Evolutionary conservation across 148 eudicot species (phyloP).

Genomic region (Fallopia convolvulus): DNA sequence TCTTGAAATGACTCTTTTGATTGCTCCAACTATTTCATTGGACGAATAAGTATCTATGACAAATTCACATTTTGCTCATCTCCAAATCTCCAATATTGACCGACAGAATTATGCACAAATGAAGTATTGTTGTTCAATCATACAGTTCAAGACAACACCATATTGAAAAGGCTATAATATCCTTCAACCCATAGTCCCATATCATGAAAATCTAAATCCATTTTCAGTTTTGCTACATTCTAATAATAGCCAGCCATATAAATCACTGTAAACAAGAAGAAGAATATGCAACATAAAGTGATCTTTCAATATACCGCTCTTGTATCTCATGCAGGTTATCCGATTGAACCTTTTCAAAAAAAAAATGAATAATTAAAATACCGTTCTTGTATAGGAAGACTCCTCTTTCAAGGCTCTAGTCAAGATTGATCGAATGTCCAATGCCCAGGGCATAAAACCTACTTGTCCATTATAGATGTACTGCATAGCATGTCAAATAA

Average conservation of each 20-base stretch:
- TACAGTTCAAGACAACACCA: background rate
- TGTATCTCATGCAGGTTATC: too few relatives aligned
- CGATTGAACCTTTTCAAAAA: too few relatives aligned
- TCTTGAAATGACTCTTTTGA: background rate
- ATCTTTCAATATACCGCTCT: too few relatives aligned
- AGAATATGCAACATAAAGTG: too few relatives aligned
- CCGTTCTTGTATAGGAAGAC: constrained; percentile 56
- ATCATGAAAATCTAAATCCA: background rate
- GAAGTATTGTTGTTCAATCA: background rate
- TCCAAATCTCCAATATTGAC: background rate
- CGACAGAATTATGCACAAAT: background rate
- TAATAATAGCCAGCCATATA: background rate
- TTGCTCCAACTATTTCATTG: too few relatives aligned
- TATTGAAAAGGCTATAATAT: background rate
- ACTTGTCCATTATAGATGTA: constrained; percentile 75
- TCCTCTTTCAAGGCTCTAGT: constrained; percentile 54
- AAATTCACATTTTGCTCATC: background rate
- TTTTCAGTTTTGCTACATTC: background rate
- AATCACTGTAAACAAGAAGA: background rate
- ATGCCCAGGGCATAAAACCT: constrained; percentile 62
- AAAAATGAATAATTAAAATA: constrained; percentile 12
- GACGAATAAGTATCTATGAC: background rate
- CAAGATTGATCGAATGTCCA: constrained; percentile 53
- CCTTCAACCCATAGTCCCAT: too few relatives aligned
- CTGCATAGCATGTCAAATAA: constrained; percentile 29